These are phyloP conservation scores for Aspergillus caelatus DNA, from an alignment of 2,329 filamentous ascomycete genomes.

Conservation along the genomic window DNA sequence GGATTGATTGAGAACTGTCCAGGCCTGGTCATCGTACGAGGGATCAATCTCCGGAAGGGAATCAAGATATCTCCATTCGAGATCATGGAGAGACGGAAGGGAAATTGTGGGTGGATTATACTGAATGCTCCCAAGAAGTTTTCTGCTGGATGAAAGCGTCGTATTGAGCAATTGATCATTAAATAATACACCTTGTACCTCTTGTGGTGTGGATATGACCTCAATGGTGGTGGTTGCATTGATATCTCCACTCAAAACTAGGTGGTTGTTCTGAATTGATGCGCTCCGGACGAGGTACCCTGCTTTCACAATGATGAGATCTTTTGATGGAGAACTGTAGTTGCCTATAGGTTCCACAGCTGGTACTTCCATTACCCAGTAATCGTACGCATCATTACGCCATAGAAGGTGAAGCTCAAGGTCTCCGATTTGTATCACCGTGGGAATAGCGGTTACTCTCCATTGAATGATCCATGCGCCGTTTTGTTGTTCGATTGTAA, in stretches of 20 bases:
- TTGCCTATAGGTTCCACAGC: conserved; percentile 21
- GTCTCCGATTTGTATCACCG: conserved; percentile 24
- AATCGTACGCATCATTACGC: conserved; percentile 35
- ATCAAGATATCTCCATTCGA: conserved; percentile 22
- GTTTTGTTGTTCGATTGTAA: not conserved
- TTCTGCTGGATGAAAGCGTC: not conserved
- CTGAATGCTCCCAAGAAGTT: conserved; percentile 16
- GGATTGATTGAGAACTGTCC: conserved; percentile 12
- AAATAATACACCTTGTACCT: not conserved
- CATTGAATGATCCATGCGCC: conserved; percentile 16
- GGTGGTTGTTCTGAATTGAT: not conserved
- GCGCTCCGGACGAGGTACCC: conserved; percentile 32
- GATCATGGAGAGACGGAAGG: conserved; percentile 13
- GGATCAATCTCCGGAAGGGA: conserved; percentile 17
- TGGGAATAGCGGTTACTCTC: conserved; percentile 12
- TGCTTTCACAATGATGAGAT: conserved; percentile 27
- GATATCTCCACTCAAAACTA: conserved; percentile 18
- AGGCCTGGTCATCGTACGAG: conserved; percentile 17
- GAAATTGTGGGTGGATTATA: conserved; percentile 12
- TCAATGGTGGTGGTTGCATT: conserved; percentile 22
- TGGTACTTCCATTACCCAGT: conserved; percentile 33
- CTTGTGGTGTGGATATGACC: conserved; percentile 17
- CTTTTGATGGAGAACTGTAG: conserved; percentile 26
- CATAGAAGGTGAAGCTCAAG: conserved; percentile 31
- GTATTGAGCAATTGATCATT: not conserved